Conservation (phyloP, 129 eudicot genomes). For the Lactuca saligna region DNA sequence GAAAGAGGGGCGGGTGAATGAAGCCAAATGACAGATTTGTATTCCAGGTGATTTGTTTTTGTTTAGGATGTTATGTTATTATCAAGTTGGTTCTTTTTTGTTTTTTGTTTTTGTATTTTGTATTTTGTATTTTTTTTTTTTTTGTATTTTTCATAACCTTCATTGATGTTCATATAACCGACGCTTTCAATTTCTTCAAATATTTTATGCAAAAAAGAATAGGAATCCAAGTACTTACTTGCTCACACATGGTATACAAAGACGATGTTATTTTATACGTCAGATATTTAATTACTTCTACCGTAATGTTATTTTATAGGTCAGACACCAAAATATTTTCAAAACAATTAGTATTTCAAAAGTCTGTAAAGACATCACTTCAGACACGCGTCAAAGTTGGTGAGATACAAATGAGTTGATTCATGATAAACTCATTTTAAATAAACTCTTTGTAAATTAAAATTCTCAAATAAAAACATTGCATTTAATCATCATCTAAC, state of each 20-base stretch:
- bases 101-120: not conserved
- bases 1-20: constrained; percentile 12
- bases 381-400: no score
- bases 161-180: constrained; percentile 21
- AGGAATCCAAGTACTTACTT: not conserved
- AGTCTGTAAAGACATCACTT: no score
- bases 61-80: constrained; percentile 29
- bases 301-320: not conserved
- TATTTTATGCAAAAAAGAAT: not conserved
- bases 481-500: no score
- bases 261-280: not conserved
- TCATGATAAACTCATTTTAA: no score
- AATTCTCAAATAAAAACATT: no score
- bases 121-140: not conserved
- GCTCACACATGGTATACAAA: not conserved
- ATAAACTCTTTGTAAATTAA: no score
- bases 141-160: constrained; percentile 13
- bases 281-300: no score
- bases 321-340: no score
- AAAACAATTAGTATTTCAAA: no score
- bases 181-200: not conserved
- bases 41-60: constrained; percentile 25
- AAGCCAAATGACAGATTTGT: constrained; percentile 30
- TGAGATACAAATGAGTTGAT: no score
- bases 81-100: not conserved